Conservation (phyloP, 139 green algal genomes). For the Penium margaritaceum region DNA sequence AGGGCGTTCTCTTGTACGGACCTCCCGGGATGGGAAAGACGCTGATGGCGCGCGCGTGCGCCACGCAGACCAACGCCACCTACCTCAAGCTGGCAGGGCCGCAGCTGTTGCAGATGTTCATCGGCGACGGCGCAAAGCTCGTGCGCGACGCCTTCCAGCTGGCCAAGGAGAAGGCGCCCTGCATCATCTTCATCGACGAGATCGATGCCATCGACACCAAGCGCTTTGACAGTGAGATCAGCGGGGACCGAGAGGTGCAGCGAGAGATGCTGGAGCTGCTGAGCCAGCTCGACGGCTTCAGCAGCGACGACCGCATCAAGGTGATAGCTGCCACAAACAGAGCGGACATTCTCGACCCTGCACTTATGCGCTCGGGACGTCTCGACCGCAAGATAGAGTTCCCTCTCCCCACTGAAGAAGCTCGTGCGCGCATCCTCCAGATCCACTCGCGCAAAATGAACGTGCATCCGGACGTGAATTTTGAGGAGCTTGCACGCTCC, state of each 20-base stretch:
- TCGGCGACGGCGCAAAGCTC: slow-evolving; percentile 96
- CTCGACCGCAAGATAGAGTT: slow-evolving; percentile 99
- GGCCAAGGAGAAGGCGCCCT: slow-evolving; percentile 68
- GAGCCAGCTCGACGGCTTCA: slow-evolving; percentile 94
- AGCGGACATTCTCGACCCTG: slow-evolving; percentile 95
- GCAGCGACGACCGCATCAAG: slow-evolving; percentile 78
- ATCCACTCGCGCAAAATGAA: slow-evolving; percentile 77
- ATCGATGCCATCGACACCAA: slow-evolving; percentile 90
- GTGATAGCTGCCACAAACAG: slow-evolving; percentile 21
- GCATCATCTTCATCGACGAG: slow-evolving; percentile 99
- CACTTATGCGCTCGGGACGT: slow-evolving; percentile 87
- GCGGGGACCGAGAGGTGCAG: slow-evolving; percentile 91
- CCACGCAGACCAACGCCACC: slow-evolving; percentile 94
- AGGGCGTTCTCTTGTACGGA: slow-evolving; percentile 86
- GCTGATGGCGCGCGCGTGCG: slow-evolving; percentile 82
- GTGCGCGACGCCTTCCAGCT: slow-evolving; percentile 94
- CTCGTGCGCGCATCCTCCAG: slow-evolving; percentile 88
- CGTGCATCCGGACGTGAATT: slow-evolving; percentile 86
- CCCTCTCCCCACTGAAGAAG: slow-evolving; percentile 92
- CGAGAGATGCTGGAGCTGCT: slow-evolving; percentile 96
- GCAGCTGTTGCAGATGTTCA: slow-evolving; percentile 86
- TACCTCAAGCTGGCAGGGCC: slow-evolving; percentile 96
- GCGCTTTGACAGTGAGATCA: slow-evolving; percentile 82
- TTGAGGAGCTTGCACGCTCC: slow-evolving; percentile 87
- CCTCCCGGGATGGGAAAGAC: slow-evolving; percentile 91